A percentile compares a stretch with the other conserved stretches of the same genome.
These are phyloP conservation scores for Hymenoscyphus infarciens DNA, from an alignment of 2,329 filamentous ascomycete genomes.

Conservation along the genomic window DNA sequence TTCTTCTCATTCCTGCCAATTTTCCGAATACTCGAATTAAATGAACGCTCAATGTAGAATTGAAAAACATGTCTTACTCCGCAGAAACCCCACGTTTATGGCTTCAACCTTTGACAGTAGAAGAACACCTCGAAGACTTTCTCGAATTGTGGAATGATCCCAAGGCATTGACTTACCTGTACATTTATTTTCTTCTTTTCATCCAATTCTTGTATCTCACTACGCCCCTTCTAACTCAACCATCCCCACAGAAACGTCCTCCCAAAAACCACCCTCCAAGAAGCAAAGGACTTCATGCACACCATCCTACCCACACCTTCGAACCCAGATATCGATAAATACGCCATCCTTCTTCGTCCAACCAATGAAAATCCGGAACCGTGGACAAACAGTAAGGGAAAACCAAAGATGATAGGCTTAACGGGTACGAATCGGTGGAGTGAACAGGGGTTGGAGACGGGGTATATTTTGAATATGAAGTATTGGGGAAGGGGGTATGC, in stretches of 20 bases:
- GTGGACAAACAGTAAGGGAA: background rate
- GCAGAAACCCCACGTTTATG: conserved; percentile 17
- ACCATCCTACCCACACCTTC: conserved; percentile 11
- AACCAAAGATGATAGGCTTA: conserved; percentile 24
- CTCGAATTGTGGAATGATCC: conserved; percentile 23
- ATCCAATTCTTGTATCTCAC: too few relatives aligned
- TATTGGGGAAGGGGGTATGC: conserved; percentile 29
- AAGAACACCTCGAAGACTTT: conserved; percentile 25
- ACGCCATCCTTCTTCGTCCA: conserved; percentile 16
- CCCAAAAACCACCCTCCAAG: conserved; percentile 8
- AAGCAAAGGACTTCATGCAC: conserved; percentile 14
- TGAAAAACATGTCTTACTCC: background rate
- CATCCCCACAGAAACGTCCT: conserved; percentile 9
- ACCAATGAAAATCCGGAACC: background rate
- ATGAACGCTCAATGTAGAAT: too few relatives aligned
- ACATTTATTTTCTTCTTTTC: too few relatives aligned
- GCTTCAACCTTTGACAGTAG: conserved; percentile 17
- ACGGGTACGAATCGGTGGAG: conserved; percentile 24
- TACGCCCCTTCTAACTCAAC: too few relatives aligned
- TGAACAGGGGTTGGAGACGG: conserved; percentile 22
- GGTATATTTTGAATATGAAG: conserved; percentile 23
- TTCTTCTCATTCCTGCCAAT: too few relatives aligned
- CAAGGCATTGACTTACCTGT: conserved; percentile 20
- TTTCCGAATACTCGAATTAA: too few relatives aligned
- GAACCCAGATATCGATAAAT: conserved; percentile 24